phyloP scores from a whole-genome alignment of 129 eudicot species.

The Tanacetum coccineum region DNA sequence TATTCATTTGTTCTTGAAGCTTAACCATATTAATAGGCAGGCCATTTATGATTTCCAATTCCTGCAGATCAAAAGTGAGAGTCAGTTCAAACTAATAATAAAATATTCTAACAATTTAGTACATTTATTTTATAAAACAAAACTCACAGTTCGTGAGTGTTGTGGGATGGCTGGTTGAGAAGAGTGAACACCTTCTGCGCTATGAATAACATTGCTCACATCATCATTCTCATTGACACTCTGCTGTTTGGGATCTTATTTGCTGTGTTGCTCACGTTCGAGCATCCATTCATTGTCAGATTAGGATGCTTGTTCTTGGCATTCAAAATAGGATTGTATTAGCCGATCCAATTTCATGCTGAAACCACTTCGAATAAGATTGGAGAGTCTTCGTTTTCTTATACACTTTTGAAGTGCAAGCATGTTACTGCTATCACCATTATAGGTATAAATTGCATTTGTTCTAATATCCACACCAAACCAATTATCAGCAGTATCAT shows the following conservation, averaged over 20 bases:
- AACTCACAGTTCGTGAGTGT: too few species aligned
- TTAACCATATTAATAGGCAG: too few species aligned
- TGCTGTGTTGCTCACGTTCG: constrained; percentile 35
- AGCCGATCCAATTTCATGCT: constrained; percentile 70
- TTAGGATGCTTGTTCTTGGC: too few species aligned
- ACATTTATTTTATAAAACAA: background rate
- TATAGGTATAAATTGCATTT: constrained; percentile 41
- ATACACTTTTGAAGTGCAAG: constrained; percentile 62
- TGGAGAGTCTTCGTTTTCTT: constrained; percentile 85
- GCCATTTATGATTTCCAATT: constrained; percentile 67
- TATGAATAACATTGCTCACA: too few species aligned
- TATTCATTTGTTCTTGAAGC: too few species aligned
- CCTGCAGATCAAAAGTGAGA: constrained; percentile 30
- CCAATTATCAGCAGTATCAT: constrained; percentile 53
- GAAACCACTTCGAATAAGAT: constrained; percentile 87
- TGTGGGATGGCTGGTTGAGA: too few species aligned
- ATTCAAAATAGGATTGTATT: constrained; percentile 66
- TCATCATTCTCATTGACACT: constrained; percentile 32
- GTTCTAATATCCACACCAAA: constrained; percentile 35
- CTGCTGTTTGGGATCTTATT: constrained; percentile 33
- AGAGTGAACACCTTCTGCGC: too few species aligned
- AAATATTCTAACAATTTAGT: background rate
- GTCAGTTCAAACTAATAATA: background rate
- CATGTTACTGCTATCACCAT: constrained; percentile 45
- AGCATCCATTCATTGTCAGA: constrained; percentile 54